Base-by-base conservation (phyloP, 306 rosid genomes). In the Hippophae gyantsensis region DNA sequence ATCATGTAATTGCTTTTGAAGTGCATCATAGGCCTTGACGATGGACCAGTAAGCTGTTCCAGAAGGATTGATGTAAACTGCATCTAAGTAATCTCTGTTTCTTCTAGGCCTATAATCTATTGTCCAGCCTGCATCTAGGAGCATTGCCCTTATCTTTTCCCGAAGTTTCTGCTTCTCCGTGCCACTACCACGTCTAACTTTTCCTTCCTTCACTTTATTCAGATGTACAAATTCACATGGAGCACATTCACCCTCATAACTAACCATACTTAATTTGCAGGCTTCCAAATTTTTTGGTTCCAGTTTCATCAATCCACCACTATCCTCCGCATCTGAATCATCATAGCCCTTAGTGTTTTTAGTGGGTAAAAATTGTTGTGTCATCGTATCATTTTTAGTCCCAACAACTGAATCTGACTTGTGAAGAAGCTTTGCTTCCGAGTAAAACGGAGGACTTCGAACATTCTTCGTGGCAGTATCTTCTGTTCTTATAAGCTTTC, bases 31-130 rank as follows among this genome's bases (percentile, higher is more conserved):
- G 63, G 97, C 97, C 79, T 90, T 90, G 67, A 90, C 84, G 74
- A 90, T 90, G 47, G 97, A 90, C 97, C 97, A 90, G 74, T 90
- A 90, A 13, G 97, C 97, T 53, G 97, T 90, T 63, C 97, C 97
- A 1, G 71, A 54, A 7, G 90, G 86, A 72, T 84, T 87, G 58
- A 90, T 86, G 72, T 90, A 90, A 68, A 90, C 97, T 13, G 97
- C 97, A 79, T 90, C 97, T 43, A 90, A 84, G 64, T 90, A 90
- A 80, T 90, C 97, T 76, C 97, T 84, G 64, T 90, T 90, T 77
- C 94, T 79, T 68, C 97, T 79, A 59, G 97, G 97, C 60, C 97
- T 82, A 71, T 90, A 90, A 68, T 90, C 97, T 47, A 90, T 90
- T 11, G 82, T 84, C 97, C 97, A 90, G 60, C 95, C 95, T 54